phyloP scores from a whole-genome alignment of 495 filamentous ascomycete genomes.

The Aspergillus diversus region DNA sequence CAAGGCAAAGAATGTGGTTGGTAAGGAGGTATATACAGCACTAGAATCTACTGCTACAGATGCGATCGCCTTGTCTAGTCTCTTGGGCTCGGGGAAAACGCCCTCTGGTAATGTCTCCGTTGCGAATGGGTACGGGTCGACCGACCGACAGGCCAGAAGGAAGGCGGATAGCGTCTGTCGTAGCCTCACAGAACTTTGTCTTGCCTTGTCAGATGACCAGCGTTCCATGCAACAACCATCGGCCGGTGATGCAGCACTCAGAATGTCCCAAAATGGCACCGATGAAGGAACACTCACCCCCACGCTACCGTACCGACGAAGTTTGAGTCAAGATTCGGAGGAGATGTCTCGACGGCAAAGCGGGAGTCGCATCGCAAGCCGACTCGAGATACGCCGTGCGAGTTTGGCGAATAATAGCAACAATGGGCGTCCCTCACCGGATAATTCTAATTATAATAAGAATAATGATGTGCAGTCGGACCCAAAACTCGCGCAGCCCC shows the following conservation, averaged over 20 bases:
- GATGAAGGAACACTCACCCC: slow-evolving; percentile 39
- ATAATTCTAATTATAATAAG: slow-evolving; percentile 12
- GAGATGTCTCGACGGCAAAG: slow-evolving; percentile 38
- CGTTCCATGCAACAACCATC: slow-evolving; percentile 34
- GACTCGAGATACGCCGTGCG: slow-evolving; percentile 72
- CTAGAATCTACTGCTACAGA: slow-evolving; percentile 83
- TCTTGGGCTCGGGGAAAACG: slow-evolving; percentile 71
- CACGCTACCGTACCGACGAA: slow-evolving; percentile 39
- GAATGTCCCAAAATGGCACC: slow-evolving; percentile 33
- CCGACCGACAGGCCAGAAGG: slow-evolving; percentile 80
- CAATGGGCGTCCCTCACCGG: slow-evolving; percentile 30
- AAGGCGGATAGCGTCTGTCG: slow-evolving; percentile 94
- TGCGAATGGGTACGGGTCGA: slow-evolving; percentile 53
- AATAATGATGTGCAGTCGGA: slow-evolving; percentile 25
- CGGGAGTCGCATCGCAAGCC: slow-evolving; percentile 67
- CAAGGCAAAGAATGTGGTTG: slow-evolving; percentile 71
- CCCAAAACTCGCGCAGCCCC: slow-evolving; percentile 31
- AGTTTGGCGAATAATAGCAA: slow-evolving; percentile 55
- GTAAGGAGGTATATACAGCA: slow-evolving; percentile 72
- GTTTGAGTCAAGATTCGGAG: slow-evolving; percentile 50
- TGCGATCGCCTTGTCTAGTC: slow-evolving; percentile 71
- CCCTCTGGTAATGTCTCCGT: slow-evolving; percentile 65
- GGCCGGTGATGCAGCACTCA: slow-evolving; percentile 31
- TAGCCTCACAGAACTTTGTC: slow-evolving; percentile 87
- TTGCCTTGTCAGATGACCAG: slow-evolving; percentile 70